Conservation (phyloP, 164 flowering plant genomes). For the Akebia trifoliata region DNA sequence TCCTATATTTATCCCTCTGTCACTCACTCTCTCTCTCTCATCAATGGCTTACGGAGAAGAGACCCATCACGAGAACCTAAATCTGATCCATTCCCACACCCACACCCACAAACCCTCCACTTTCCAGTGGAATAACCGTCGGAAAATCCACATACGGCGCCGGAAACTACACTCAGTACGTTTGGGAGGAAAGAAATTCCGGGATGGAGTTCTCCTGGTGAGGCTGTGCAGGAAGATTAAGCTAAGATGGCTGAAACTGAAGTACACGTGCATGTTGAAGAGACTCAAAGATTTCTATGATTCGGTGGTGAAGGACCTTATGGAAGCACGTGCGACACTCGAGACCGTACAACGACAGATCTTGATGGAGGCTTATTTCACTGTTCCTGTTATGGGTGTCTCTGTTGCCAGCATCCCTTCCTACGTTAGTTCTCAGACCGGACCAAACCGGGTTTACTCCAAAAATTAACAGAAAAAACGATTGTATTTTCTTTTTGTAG, state of each 20-base stretch:
- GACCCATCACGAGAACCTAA: no score
- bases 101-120: no score
- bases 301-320: slow-evolving; percentile 33
- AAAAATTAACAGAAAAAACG: neutral
- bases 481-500: neutral
- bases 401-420: slow-evolving; percentile 21
- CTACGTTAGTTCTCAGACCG: neutral
- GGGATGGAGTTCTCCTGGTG: slow-evolving; percentile 18
- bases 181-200: slow-evolving; percentile 36
- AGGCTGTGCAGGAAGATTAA: slow-evolving; percentile 23
- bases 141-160: slow-evolving; percentile 16
- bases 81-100: no score
- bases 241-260: slow-evolving; percentile 39
- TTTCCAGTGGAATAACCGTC: no score
- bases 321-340: slow-evolving; percentile 33
- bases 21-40: no score
- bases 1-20: no score
- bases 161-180: slow-evolving; percentile 30
- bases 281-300: slow-evolving; percentile 39
- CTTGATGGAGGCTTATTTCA: slow-evolving; percentile 33
- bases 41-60: no score
- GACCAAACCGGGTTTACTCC: neutral
- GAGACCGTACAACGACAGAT: slow-evolving; percentile 37
- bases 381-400: slow-evolving; percentile 40
- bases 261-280: slow-evolving; percentile 33